These are phyloP conservation scores for Coprinopsis sp. DNA, from an alignment of 768 basidiomycete species.

Conservation along the genomic window DNA sequence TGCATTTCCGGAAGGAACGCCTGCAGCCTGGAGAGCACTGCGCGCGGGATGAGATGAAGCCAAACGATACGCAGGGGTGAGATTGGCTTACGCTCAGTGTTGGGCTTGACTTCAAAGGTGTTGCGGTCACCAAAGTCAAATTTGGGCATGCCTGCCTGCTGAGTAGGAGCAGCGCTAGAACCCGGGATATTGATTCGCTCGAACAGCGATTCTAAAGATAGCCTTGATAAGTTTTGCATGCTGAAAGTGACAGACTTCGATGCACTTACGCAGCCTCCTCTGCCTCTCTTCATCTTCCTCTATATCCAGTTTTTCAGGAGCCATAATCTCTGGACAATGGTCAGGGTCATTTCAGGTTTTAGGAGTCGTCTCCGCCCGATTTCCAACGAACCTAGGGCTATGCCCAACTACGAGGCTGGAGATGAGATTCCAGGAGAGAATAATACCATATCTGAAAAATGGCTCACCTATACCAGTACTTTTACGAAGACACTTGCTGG, in stretches of 20 bases:
- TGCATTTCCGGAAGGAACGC: constrained; percentile 65
- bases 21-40: constrained; percentile 63
- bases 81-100: constrained; percentile 43
- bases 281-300: constrained; percentile 15
- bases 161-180: constrained; percentile 19
- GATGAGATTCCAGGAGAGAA: no score
- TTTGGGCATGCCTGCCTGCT: constrained; percentile 20
- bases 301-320: constrained; percentile 5
- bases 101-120: constrained; percentile 35
- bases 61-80: constrained; percentile 2
- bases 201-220: constrained; percentile 33
- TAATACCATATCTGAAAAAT: no score
- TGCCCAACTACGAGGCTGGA: no score
- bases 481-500: no score
- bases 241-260: background rate
- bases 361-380: no score
- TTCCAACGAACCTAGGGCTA: no score
- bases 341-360: background rate
- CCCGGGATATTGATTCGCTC: constrained; percentile 15
- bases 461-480: no score
- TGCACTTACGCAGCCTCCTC: constrained; percentile 13
- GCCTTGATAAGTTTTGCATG: background rate
- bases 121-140: constrained; percentile 36
- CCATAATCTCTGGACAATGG: background rate
- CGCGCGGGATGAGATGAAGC: background rate